phyloP scores from a whole-genome alignment of 192 early-diverging fungal genomes.

The Coemansia sp. region DNA sequence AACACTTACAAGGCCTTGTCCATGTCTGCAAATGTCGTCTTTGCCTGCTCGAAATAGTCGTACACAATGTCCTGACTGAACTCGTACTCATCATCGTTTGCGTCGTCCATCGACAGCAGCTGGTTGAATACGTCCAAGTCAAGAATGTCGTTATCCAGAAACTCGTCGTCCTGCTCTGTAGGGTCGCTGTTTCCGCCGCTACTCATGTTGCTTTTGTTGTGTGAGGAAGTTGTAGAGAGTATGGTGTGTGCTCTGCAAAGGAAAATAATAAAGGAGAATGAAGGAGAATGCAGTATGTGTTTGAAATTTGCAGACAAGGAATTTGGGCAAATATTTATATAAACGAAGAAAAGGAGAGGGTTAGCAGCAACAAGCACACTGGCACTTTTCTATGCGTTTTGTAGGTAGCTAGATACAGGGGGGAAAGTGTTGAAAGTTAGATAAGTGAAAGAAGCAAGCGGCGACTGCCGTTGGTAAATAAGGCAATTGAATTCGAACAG shows the following conservation, averaged over 20 bases:
- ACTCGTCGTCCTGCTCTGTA: slow-evolving; percentile 34
- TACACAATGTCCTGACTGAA: slow-evolving; percentile 73
- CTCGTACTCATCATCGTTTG: slow-evolving; percentile 80
- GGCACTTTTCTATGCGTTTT: not conserved
- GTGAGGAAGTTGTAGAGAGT: not conserved
- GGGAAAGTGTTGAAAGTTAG: not conserved
- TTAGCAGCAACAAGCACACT: not conserved
- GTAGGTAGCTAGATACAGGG: not conserved
- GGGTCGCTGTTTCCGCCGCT: slow-evolving; percentile 3
- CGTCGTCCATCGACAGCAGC: slow-evolving; percentile 90
- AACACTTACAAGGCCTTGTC: slow-evolving; percentile 60
- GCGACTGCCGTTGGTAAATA: not conserved
- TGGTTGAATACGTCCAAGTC: slow-evolving; percentile 85
- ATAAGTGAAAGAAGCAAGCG: not conserved
- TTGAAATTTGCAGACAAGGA: not conserved
- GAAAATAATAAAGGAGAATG: not conserved
- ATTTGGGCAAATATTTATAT: not conserved
- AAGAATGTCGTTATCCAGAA: slow-evolving; percentile 61
- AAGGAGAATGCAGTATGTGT: not conserved
- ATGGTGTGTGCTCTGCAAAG: not conserved
- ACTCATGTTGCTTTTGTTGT: not conserved
- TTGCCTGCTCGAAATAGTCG: slow-evolving; percentile 86
- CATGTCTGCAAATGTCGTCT: slow-evolving; percentile 75
- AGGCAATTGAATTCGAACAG: not conserved
- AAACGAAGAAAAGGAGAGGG: not conserved